Conservation (phyloP, 1,284 basidiomycete species). For the Cerioporus squamosus region DNA sequence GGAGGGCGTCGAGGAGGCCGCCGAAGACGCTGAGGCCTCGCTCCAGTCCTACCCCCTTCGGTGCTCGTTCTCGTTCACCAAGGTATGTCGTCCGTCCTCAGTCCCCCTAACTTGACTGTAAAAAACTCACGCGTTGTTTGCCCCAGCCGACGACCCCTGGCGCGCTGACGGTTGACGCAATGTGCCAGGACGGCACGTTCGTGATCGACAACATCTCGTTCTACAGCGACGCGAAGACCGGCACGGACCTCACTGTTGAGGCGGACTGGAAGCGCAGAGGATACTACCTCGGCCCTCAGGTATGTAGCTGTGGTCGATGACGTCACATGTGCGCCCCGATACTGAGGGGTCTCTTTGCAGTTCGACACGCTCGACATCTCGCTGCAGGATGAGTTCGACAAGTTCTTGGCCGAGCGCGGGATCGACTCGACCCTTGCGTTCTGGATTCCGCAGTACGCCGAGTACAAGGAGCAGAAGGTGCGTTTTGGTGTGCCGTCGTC, state of each 20-base stretch:
- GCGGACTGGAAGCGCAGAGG: conserved; percentile 94
- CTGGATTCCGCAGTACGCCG: conserved; percentile 86
- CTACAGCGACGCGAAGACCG: conserved; percentile 77
- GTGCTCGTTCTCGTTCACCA: conserved; percentile 82
- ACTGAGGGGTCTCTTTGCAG: conserved; percentile 35
- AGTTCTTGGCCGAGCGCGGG: conserved; percentile 86
- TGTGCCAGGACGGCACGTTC: conserved; percentile 85
- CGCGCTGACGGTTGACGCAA: conserved; percentile 80
- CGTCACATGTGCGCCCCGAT: not conserved
- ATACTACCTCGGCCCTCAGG: conserved; percentile 90
- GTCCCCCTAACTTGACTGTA: not conserved
- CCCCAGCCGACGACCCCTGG: conserved; percentile 47
- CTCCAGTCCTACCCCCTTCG: conserved; percentile 71
- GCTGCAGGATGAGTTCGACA: conserved; percentile 88
- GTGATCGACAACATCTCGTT: conserved; percentile 89
- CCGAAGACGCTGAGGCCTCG: conserved; percentile 47
- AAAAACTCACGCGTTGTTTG: conserved; percentile 13
- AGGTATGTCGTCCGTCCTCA: conserved; percentile 48
- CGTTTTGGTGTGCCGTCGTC: conserved; percentile 22
- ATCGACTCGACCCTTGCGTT: conserved; percentile 81
- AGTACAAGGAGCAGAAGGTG: conserved; percentile 90
- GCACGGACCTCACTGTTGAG: conserved; percentile 83
- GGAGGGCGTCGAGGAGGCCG: conserved; percentile 41
- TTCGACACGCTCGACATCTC: conserved; percentile 90
- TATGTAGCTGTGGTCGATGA: conserved; percentile 42